These are phyloP conservation scores for Rhodotorula sp. DNA, from an alignment of 1,284 basidiomycete species.

Conservation along the genomic window DNA sequence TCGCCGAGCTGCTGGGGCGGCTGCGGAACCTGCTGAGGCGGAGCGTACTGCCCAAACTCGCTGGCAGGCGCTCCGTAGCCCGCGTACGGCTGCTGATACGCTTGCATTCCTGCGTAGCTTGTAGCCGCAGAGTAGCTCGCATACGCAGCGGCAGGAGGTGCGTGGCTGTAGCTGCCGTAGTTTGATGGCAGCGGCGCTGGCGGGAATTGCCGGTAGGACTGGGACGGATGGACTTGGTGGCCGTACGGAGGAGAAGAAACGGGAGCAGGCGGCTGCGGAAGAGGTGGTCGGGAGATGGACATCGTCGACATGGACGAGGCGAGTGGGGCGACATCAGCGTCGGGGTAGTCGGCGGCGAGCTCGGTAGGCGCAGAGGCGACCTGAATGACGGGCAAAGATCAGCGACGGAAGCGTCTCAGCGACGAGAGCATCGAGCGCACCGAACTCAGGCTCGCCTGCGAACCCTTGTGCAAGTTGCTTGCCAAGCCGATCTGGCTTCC, in stretches of 20 bases:
- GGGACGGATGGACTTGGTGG: not conserved
- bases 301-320: slow-evolving; percentile 30
- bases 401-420: not conserved
- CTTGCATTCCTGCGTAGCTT: not conserved
- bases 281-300: slow-evolving; percentile 18
- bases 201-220: slow-evolving; percentile 1
- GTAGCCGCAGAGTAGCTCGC: not conserved
- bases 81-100: not conserved
- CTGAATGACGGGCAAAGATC: not conserved
- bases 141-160: not conserved
- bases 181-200: not conserved
- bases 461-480: not conserved
- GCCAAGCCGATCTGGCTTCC: not conserved
- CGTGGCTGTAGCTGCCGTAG: slow-evolving; percentile 1
- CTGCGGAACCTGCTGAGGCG: not conserved
- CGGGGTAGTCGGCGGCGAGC: slow-evolving; percentile 32
- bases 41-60: slow-evolving; percentile 16
- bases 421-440: not conserved
- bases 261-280: slow-evolving; percentile 23
- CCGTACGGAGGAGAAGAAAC: not conserved
- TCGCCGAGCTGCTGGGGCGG: slow-evolving; percentile 7
- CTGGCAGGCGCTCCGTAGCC: not conserved
- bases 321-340: slow-evolving; percentile 35
- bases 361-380: slow-evolving; percentile 1
- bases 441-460: not conserved